phyloP scores from a whole-genome alignment of 2,329 filamentous ascomycete genomes.

The Beauveria brongniartii region DNA sequence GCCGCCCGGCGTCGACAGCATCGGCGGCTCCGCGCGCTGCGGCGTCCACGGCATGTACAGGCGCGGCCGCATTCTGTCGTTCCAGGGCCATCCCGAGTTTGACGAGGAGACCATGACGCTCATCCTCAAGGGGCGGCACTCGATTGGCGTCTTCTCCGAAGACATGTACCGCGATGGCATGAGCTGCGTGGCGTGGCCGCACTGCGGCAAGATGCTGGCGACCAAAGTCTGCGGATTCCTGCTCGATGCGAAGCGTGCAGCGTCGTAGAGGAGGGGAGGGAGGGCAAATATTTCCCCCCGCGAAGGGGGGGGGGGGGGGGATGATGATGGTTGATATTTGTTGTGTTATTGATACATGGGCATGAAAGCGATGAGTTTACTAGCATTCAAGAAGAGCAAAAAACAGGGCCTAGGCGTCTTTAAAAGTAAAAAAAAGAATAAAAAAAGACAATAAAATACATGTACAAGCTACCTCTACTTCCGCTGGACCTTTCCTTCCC shows the following conservation, averaged over 20 bases:
- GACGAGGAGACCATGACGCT: constrained; percentile 31
- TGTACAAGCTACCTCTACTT: not conserved
- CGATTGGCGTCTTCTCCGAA: constrained; percentile 20
- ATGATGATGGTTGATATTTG: not conserved
- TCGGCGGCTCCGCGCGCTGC: constrained; percentile 34
- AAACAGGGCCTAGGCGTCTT: not conserved
- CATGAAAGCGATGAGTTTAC: constrained; percentile 6
- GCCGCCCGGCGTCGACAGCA: constrained; percentile 30
- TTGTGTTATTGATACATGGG: not conserved
- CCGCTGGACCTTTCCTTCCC: not conserved
- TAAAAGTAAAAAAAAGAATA: not conserved
- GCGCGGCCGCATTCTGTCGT: constrained; percentile 29
- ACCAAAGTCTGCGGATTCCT: constrained; percentile 7
- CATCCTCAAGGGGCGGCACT: constrained; percentile 22
- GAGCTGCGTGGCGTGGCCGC: constrained; percentile 16
- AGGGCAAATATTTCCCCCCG: no score
- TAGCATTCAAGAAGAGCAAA: not conserved
- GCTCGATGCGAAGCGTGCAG: not conserved
- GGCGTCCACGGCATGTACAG: constrained; percentile 35
- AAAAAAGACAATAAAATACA: not conserved
- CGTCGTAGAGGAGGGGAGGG: not conserved
- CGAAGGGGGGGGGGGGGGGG: no score
- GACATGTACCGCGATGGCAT: constrained; percentile 21
- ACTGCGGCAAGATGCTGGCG: constrained; percentile 5
- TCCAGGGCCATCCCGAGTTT: constrained; percentile 43